Evolutionary conservation across 306 rosid genomes (phyloP), one percentile per base, ranked within the genome.

Genomic region (Astragalus membranaceus): DNA sequence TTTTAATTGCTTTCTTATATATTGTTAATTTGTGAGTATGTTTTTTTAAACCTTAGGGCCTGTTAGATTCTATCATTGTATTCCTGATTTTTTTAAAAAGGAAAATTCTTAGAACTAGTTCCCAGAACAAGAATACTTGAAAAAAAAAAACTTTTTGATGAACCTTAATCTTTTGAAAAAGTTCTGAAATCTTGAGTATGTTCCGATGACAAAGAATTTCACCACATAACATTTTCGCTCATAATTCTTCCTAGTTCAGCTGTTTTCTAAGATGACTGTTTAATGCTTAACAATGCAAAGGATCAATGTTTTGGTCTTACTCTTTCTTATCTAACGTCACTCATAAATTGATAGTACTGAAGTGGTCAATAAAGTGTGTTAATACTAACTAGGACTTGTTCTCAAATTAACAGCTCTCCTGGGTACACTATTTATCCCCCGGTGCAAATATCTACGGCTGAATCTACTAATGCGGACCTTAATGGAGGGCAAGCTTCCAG

Each of bases 371-470:
- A 14, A 50, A 49, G 23, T 32, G 43, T 66, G 26, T 16, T 42
- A 12, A 61, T 17, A 63, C 14, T 63, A 26, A 78, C 37, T 23
- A 8, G 35, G 32, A 4, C 10, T 0, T 62, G 11, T 83, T 59
- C 50, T 69, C 63, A 41, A 47, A 59, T 69, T 58, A 64, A 66
- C 82, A 88, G 97, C 85, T 73, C 89, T 61, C 82, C 89, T 49
- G 96, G 89, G 77, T 79, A 80, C 79, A 85, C 80, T 5, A 73
- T 77, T 39, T 54, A 77, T 75, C 90, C 90, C 77, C 83, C 79
- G 17, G 71, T 43, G 64, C 92, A 82, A 73, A 36, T 67, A 71
- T 79, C 84, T 13, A 48, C 46, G n/a, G 59, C 72, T 1, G 81
- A 84, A 75, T 76, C 92, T 66, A 1, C 73, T 37, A 72, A 30